A percentile compares a stretch with the other conserved stretches of the same genome.
These are phyloP conservation scores for Backusella parvicylindrica DNA, from an alignment of 192 early-diverging fungal species.

Conservation along the genomic window DNA sequence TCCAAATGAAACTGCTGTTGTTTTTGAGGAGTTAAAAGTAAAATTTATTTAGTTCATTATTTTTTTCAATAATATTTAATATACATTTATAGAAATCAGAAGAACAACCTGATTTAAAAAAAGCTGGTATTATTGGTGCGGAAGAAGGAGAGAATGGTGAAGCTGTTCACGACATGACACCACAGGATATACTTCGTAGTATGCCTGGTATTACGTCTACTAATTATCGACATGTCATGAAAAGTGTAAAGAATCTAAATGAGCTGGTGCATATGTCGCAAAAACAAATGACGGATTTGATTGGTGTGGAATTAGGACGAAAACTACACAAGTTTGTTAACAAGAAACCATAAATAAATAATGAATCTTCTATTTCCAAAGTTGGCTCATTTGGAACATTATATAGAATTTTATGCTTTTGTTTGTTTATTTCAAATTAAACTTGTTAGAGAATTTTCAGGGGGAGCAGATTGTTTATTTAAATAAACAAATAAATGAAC, in stretches of 20 bases:
- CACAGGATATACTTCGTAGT: constrained; percentile 76
- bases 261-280: constrained; percentile 56
- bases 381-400: too few relatives aligned
- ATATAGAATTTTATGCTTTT: background rate
- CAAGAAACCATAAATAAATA: constrained; percentile 11
- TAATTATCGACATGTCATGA: constrained; percentile 80
- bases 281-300: constrained; percentile 40
- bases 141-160: constrained; percentile 60
- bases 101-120: constrained; percentile 68
- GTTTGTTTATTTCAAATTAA: background rate
- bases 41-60: constrained; percentile 11
- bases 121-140: constrained; percentile 68
- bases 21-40: constrained; percentile 90
- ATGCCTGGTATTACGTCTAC: constrained; percentile 82
- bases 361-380: background rate
- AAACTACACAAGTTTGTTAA: constrained; percentile 69
- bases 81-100: constrained; percentile 56
- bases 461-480: too few relatives aligned
- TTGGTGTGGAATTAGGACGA: constrained; percentile 62
- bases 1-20: constrained; percentile 78
- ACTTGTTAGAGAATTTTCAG: background rate
- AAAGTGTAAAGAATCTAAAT: constrained; percentile 54
- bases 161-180: constrained; percentile 63
- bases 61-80: background rate
- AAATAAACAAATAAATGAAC: background rate